Evolutionary conservation across 129 eudicot species (phyloP).

Genomic region (Cynara cardunculus): DNA sequence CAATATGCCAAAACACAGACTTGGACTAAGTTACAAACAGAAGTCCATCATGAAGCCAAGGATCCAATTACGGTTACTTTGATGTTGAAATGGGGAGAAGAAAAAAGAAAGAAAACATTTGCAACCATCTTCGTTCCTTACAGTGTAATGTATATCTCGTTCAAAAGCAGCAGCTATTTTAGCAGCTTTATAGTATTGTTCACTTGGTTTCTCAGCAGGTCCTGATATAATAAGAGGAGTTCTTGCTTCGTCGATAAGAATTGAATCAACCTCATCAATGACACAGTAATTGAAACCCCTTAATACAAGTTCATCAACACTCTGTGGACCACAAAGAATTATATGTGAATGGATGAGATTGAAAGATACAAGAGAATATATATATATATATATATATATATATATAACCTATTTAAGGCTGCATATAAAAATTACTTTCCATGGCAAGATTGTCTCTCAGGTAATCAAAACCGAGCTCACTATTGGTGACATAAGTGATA

Average conservation of each 20-base stretch:
- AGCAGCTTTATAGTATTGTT: slow-evolving; percentile 96
- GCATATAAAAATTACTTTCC: slow-evolving; percentile 71
- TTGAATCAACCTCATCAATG: slow-evolving; percentile 98
- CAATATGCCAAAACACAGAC: not conserved
- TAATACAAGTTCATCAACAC: slow-evolving; percentile 93
- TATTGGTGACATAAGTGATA: slow-evolving; percentile 98
- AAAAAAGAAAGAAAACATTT: not conserved
- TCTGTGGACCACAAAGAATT: slow-evolving; percentile 53
- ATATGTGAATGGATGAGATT: not conserved
- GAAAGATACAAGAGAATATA: not conserved
- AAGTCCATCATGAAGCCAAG: not conserved
- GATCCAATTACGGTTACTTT: not conserved
- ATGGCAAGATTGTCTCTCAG: slow-evolving; percentile 99
- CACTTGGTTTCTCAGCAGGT: slow-evolving; percentile 98
- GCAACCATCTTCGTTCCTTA: slow-evolving; percentile 31
- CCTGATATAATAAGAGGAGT: slow-evolving; percentile 99
- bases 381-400: not conserved
- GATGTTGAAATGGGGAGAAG: not conserved
- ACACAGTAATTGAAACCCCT: slow-evolving; percentile 90
- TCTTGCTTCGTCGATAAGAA: slow-evolving; percentile 98
- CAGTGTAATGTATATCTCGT: slow-evolving; percentile 95
- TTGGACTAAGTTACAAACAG: not conserved
- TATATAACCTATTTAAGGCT: not conserved
- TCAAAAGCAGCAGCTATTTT: slow-evolving; percentile 96
- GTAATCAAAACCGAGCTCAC: slow-evolving; percentile 99